A percentile compares a stretch with the other conserved stretches of the same genome.
Conservation (phyloP, 2,329 filamentous ascomycete genomes). For the Hymenoscyphus infarciens region DNA sequence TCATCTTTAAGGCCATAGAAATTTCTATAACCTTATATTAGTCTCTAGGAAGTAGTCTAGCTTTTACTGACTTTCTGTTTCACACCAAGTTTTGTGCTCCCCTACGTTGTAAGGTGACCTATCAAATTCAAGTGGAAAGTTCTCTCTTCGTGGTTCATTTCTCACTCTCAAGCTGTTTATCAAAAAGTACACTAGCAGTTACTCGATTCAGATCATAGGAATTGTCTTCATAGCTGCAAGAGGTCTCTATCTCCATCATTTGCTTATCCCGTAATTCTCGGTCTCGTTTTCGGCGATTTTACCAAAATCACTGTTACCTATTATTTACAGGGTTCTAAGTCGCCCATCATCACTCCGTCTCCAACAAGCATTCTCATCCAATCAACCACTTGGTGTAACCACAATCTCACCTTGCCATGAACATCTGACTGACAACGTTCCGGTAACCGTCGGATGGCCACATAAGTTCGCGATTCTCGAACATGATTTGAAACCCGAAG, state of each 20-base stretch:
- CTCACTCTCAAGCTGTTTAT: too few relatives aligned
- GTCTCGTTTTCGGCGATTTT: neutral
- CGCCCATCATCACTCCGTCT: neutral
- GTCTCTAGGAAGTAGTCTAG: too few relatives aligned
- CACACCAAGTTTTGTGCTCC: too few relatives aligned
- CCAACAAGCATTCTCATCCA: neutral
- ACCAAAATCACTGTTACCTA: neutral
- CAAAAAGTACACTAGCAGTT: too few relatives aligned
- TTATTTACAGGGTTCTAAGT: neutral
- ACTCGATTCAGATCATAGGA: neutral
- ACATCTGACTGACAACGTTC: neutral
- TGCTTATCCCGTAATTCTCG: neutral
- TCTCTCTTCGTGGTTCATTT: too few relatives aligned
- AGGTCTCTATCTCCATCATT: neutral
- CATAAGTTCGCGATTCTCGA: neutral
- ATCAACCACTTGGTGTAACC: neutral
- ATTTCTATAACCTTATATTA: too few relatives aligned
- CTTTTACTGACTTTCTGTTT: too few relatives aligned
- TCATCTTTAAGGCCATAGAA: too few relatives aligned
- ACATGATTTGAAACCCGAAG: neutral
- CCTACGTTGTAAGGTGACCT: too few relatives aligned
- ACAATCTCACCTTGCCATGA: neutral
- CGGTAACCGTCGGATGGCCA: neutral
- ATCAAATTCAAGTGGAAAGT: too few relatives aligned
- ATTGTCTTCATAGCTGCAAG: neutral